Conservation (phyloP, 2,329 filamentous ascomycete species). For the Claviceps sp. region DNA sequence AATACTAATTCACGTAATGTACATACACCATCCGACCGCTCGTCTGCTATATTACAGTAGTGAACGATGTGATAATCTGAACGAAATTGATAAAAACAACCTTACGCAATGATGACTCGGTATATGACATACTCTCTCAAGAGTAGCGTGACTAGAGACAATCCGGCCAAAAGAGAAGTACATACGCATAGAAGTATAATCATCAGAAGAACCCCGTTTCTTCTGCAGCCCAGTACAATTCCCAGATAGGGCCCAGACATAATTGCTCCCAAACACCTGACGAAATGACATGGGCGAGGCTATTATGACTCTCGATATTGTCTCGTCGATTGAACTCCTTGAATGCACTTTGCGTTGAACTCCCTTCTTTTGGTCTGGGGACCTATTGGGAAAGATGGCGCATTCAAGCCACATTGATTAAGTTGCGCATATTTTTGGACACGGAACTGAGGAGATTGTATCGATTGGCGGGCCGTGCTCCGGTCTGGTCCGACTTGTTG, state of each 20-base stretch:
- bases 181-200: not conserved
- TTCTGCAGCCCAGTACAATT: not conserved
- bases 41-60: too few species aligned
- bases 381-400: not conserved
- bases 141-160: not conserved
- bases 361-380: not conserved
- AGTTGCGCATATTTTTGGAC: slow-evolving; percentile 25
- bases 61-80: not conserved
- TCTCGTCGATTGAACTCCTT: not conserved
- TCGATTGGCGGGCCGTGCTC: slow-evolving; percentile 7
- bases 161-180: not conserved
- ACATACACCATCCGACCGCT: too few species aligned
- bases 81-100: not conserved
- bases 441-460: slow-evolving; percentile 30
- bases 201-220: not conserved
- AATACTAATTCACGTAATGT: too few species aligned
- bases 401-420: slow-evolving; percentile 18
- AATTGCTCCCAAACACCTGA: not conserved
- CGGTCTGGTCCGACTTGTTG: slow-evolving; percentile 8
- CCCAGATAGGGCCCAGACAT: not conserved
- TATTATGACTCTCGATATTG: not conserved
- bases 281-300: not conserved
- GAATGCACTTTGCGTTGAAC: not conserved
- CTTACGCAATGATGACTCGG: not conserved
- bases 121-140: not conserved